These are phyloP conservation scores for Trichoderma oligosporum DNA, from an alignment of 2,329 filamentous ascomycete genomes.

Conservation along the genomic window DNA sequence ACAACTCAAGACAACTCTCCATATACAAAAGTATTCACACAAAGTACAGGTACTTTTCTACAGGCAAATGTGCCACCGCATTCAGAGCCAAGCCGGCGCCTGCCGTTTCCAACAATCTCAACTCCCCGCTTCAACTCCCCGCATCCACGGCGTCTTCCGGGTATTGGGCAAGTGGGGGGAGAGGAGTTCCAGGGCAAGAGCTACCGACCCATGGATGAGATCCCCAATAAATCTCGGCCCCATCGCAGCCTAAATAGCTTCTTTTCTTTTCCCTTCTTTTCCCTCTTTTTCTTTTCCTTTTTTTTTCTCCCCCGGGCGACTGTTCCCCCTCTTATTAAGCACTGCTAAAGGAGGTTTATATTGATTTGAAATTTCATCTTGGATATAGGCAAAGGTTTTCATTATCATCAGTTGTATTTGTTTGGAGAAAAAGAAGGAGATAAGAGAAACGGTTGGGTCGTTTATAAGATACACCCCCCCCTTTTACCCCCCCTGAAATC, in stretches of 20 bases:
- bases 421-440: too few relatives aligned
- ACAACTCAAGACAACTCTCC: too few relatives aligned
- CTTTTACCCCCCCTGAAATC: too few relatives aligned
- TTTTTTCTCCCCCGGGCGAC: neutral
- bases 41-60: too few relatives aligned
- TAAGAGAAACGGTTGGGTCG: too few relatives aligned
- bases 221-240: neutral
- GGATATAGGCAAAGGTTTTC: too few relatives aligned
- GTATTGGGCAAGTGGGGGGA: neutral
- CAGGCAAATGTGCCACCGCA: too few relatives aligned
- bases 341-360: neutral
- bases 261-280: neutral
- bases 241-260: neutral
- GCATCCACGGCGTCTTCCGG: constrained; percentile 16
- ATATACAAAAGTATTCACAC: too few relatives aligned
- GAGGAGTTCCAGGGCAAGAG: neutral
- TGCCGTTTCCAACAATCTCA: constrained; percentile 4
- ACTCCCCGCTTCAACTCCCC: constrained; percentile 7
- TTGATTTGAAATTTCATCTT: too few relatives aligned
- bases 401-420: too few relatives aligned
- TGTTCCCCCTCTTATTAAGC: neutral
- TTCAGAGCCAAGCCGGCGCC: constrained; percentile 16
- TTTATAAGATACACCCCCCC: too few relatives aligned
- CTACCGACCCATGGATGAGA: neutral
- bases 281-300: neutral